Evolutionary conservation across 768 basidiomycete genomes (phyloP), one percentile per base, ranked within the genome.

Genomic region (Chalciporus pseudorubinellus): DNA sequence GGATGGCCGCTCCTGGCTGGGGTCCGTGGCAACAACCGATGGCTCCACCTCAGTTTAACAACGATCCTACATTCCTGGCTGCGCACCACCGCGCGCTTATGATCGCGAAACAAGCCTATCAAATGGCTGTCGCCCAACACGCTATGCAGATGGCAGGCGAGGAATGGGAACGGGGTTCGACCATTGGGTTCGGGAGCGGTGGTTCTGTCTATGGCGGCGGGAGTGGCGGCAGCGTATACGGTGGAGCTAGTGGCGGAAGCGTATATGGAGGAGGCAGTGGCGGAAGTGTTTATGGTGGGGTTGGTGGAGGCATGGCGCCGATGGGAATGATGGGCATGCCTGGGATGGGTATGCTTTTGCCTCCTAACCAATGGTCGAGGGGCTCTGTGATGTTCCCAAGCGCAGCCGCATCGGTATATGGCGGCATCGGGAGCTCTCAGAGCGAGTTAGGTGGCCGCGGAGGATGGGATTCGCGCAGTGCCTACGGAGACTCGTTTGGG

Each of bases 31-130:
- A 61, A 38, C 63, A 60, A 26, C 61, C 64, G 3, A 64, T 70
- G 59, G 54, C 19, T 72, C 53, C 67, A 4, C 61, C 72, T 26
- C 71, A 74, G 46, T 75, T 66, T 21, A 14, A 70, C 52, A 63
- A 76, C 7, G 86, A 90, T 57, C 81, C 83, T 16, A 68, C 65
- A 18, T 83, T 81, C 65, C 56, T 89, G 26, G 83, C 76, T 5
- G 90, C 89, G 16, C 92, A 94, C 65, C 91, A 93, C 65, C 89
- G 90, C 51, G 92, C 92, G 3, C 89, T 94, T 81, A 72, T 90
- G 72, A 71, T 77, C 49, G 92, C 92, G 46, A 93, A 93, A 68
- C 92, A 93, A 67, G 84, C 91, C 4, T 94, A 91, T 63, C 92
- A 93, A 68, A 82, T 88, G 75, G 87, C 92, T 3, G 87, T 94